Evolutionary conservation across 208 protist genomes (phyloP), one percentile per base, ranked within the genome.

Genomic region (Leishmania braziliensis): DNA sequence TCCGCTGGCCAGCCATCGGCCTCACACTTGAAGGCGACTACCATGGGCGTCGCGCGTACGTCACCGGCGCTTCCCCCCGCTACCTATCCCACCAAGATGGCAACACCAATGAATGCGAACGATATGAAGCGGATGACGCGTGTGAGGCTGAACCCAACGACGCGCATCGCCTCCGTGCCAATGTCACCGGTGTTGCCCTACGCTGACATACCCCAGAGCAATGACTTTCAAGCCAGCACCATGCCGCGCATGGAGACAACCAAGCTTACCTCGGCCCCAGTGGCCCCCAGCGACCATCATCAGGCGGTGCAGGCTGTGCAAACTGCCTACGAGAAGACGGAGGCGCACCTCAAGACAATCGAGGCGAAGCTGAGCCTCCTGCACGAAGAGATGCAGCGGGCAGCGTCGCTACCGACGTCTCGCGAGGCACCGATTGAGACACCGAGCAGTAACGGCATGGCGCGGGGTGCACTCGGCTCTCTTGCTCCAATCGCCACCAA

Each of bases 321-420:
- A 58, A 78, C 75, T 46, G 58, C 81, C n/a, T 83, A 84, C 18
- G 63, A 82, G 51, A 73, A 69, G 23, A 86, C 89, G 33, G 89
- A 88, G 69, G 81, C 79, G 54, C 89, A 92, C 66, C 75, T 94
- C 66, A 78, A 88, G 60, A 78, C 66, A 0, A 84, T 95, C 23
- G 83, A 89, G 56, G 56, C 69, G 5, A 93, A 94, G 82, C 83
- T 95, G 69, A 84, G 80, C 4, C 46, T 53, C 9, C 90, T 95
- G 81, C 92, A 93, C 71, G 83, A 84, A 18, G 93, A 95, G 50
- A 80, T 95, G 51, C 80, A 86, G 71, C 82, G 77, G 23, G 43
- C 88, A 46, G 48, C 78, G 9, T 58, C 63, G 26, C n/a, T 79
- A 3, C 16, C 60, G 56, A n/a, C 72, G 39, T 39, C 78, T 71